Evolutionary conservation across 2,329 filamentous ascomycete species (phyloP).

Genomic region (Ascochyta viciae-villosae): DNA sequence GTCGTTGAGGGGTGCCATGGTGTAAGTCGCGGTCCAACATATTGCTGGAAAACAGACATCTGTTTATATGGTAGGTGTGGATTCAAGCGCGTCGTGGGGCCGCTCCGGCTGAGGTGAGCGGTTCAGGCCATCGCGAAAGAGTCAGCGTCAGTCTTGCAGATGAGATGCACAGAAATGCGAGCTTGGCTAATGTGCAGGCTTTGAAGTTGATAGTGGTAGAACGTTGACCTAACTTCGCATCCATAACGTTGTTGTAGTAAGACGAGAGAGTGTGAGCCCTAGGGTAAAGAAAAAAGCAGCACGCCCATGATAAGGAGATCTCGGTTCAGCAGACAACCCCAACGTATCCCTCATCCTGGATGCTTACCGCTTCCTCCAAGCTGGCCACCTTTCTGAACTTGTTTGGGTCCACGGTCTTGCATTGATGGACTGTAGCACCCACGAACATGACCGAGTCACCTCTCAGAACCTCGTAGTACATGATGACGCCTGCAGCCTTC

Average conservation of each 20-base stretch:
- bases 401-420: slow-evolving; percentile 10
- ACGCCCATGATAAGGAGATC: neutral
- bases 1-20: too few species aligned
- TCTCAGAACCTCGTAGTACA: slow-evolving; percentile 31
- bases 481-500: slow-evolving; percentile 32
- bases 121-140: neutral
- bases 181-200: neutral
- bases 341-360: slow-evolving; percentile 21
- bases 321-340: slow-evolving; percentile 26
- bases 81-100: too few species aligned
- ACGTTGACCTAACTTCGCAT: neutral
- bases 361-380: slow-evolving; percentile 22
- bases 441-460: slow-evolving; percentile 32
- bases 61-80: too few species aligned
- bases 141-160: neutral
- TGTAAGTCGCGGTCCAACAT: too few species aligned
- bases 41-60: too few species aligned
- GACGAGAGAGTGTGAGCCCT: neutral
- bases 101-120: too few species aligned
- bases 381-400: slow-evolving; percentile 29
- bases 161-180: neutral
- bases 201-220: neutral
- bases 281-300: neutral
- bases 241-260: neutral
- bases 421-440: slow-evolving; percentile 21